Percentiles rank a stretch among this genome's conserved stretches.
Conservation (phyloP, 2,329 filamentous ascomycete species). For the Thelonectria olida region DNA sequence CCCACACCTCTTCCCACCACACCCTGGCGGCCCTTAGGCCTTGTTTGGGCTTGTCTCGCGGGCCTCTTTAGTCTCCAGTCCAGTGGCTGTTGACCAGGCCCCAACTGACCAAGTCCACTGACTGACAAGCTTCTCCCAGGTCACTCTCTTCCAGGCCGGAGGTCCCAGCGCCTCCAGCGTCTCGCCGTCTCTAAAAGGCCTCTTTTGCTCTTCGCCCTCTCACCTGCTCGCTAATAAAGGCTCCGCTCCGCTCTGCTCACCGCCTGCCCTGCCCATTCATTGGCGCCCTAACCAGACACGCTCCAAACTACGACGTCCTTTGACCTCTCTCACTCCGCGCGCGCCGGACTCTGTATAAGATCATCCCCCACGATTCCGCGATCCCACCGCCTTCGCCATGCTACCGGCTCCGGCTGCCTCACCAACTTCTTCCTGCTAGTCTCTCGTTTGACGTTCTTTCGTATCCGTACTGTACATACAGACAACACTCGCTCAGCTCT, state of each 20-base stretch:
- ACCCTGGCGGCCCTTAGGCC: constrained; percentile 6
- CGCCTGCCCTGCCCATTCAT: constrained; percentile 40
- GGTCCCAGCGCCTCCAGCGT: constrained; percentile 3
- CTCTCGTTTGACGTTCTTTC: constrained; percentile 34
- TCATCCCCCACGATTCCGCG: constrained; percentile 26
- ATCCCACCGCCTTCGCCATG: constrained; percentile 39
- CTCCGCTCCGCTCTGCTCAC: constrained; percentile 36
- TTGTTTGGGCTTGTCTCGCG: not conserved
- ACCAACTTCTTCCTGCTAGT: constrained; percentile 39
- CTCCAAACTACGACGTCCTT: constrained; percentile 17
- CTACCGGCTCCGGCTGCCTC: constrained; percentile 28
- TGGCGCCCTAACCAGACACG: constrained; percentile 23
- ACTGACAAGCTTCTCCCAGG: constrained; percentile 6
- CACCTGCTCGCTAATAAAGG: constrained; percentile 6
- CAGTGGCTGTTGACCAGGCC: not conserved
- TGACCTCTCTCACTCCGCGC: constrained; percentile 34
- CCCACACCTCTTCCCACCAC: constrained; percentile 2
- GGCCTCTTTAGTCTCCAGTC: constrained; percentile 4
- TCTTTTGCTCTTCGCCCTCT: constrained; percentile 12
- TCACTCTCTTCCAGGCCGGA: too few species aligned
- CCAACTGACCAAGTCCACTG: constrained; percentile 8
- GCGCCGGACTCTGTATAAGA: constrained; percentile 37
- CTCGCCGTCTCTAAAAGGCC: not conserved
- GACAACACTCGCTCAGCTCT: constrained; percentile 28
- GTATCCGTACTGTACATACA: constrained; percentile 28